Evolutionary conservation across 129 eudicot species (phyloP).

Genomic region (Glebionis coronaria): DNA sequence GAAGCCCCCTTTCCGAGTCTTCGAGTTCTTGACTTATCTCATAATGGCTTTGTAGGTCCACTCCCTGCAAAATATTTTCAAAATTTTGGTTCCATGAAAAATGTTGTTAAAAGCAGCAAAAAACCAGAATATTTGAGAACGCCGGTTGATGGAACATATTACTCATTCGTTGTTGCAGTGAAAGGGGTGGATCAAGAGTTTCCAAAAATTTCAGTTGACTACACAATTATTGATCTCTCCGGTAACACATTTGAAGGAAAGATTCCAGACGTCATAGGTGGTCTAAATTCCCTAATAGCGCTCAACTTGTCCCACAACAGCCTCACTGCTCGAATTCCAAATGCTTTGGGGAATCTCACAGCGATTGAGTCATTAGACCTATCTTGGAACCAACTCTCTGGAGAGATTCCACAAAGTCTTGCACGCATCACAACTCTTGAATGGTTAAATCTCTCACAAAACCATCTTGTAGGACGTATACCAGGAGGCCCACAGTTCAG

Average conservation of each 20-base stretch:
- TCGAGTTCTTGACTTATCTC: no score
- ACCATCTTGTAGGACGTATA: not conserved
- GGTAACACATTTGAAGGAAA: not conserved
- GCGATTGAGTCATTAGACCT: slow-evolving; percentile 30
- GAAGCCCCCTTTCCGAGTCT: no score
- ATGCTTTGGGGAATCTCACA: slow-evolving; percentile 10
- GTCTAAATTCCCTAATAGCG: slow-evolving; percentile 1
- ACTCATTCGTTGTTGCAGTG: not conserved
- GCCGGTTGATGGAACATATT: no score
- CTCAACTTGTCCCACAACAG: slow-evolving; percentile 33
- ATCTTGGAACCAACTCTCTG: slow-evolving; percentile 4
- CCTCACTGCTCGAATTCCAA: slow-evolving; percentile 24
- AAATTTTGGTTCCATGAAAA: no score
- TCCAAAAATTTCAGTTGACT: not conserved
- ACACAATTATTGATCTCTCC: not conserved
- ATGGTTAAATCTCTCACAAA: not conserved
- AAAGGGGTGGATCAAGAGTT: not conserved
- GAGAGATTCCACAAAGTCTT: not conserved
- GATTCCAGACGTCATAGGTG: slow-evolving; percentile 24
- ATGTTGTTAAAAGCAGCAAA: no score
- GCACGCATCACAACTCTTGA: not conserved
- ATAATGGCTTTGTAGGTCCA: no score
- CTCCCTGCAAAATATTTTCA: no score
- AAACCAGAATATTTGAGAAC: no score
- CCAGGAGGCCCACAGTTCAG: not conserved